Base-by-base conservation (phyloP, 2,329 filamentous ascomycete species). In the Sporothrix brunneoviolacea region DNA sequence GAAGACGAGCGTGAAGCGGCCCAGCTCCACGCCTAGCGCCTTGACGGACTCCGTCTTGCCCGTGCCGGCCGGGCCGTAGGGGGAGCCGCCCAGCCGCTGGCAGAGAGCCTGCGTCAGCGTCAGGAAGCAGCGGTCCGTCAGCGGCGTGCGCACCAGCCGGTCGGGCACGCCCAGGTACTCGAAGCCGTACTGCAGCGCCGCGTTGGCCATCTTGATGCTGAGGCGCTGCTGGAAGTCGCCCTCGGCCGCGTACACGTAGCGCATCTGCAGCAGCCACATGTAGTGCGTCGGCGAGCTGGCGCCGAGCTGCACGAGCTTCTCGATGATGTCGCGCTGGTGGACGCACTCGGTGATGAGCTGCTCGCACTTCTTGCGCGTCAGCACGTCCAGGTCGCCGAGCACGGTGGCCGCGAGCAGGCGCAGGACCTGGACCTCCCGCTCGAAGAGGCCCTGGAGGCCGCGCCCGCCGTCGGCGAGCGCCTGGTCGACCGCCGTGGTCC, bases 11-110 rank as follows among this genome's bases (percentile, higher is more conserved):
- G 94, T 98, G 67, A 98, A 99, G 54, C 94, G 84, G 65, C 93
- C 94, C 49, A 99, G 83, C 66, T 98, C 91, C 4, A 98, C 80
- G 74, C 93, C 94, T 22, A 99, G 79, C 18, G 93, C 93, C 70
- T 99, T 99, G 66, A 99, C 93, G 2, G 93, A 98, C 65, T 99
- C 93, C 0, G 93, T 99, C 71, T 99, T 99, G 66, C 93, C 93
- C 39, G 93, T 99, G 74, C 93, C 93, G 53, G 93, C 93, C 58
- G 93, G 93, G 46, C 93, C 93, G 62, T 98, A 98, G 0, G 93
- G 93, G 43, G 94, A 98, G 48, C 94, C 93, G 70, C 93, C 93
- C 35, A 99, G 82, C 60, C 90, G 83, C 68, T 99, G 93, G 65
- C 89, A 95, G 42, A 98, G 77, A 10, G 91, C 93, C 70, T 98